Conservation (phyloP, 345 rosid species). For the Eucalyptus pauciflora region DNA sequence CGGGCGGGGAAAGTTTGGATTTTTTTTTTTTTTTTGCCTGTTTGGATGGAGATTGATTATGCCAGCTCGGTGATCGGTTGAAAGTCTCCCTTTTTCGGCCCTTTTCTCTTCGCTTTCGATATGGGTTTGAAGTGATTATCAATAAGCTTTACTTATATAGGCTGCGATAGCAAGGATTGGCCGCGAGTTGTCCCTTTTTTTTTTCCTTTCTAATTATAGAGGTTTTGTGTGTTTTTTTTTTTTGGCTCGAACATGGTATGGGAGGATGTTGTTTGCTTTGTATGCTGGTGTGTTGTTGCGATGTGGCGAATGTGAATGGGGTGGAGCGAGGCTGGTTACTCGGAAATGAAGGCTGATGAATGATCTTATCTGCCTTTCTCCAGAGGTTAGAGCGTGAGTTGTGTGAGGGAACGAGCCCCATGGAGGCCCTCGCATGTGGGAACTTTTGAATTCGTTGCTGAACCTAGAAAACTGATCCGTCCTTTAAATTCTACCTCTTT, state of each 20-base stretch:
- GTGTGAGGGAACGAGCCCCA: not conserved
- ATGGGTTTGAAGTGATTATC: not conserved
- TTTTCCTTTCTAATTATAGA: not conserved
- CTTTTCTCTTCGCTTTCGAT: not conserved
- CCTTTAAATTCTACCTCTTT: not conserved
- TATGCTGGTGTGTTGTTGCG: not conserved
- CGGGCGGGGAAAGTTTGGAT: not conserved
- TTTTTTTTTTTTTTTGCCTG: not conserved
- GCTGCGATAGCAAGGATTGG: not conserved
- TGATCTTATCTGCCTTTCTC: not conserved
- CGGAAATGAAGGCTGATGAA: not conserved
- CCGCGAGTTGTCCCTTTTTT: not conserved
- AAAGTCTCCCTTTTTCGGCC: not conserved
- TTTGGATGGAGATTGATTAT: not conserved
- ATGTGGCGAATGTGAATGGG: not conserved
- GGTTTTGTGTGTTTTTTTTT: not conserved
- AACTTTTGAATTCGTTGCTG: not conserved
- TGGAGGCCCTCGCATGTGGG: not conserved
- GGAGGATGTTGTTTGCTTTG: not conserved
- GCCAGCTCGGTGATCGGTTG: not conserved
- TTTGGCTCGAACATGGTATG: not conserved
- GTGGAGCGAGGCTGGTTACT: not conserved
- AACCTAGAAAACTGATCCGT: not conserved
- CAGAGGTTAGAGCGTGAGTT: not conserved
- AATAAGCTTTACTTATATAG: not conserved